Conservation (phyloP, 2,329 filamentous ascomycete species). For the Byssothecium circinans region DNA sequence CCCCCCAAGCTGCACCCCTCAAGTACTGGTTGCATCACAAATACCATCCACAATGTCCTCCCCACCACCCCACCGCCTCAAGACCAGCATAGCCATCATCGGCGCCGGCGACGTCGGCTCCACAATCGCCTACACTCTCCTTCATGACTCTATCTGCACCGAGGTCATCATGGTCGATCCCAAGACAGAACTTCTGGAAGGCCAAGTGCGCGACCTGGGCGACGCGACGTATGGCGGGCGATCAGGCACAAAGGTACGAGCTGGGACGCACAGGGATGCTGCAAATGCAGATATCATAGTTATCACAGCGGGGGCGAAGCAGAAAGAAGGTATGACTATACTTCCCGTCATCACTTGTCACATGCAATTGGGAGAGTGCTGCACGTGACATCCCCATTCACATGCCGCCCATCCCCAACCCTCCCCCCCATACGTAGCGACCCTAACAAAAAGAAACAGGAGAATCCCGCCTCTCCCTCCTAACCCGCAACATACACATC, state of each 20-base stretch:
- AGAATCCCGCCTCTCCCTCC: slow-evolving; percentile 50
- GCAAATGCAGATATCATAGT: slow-evolving; percentile 58
- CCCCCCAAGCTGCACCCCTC: too few species aligned
- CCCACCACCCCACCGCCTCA: slow-evolving; percentile 26
- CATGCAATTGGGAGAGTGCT: too few species aligned
- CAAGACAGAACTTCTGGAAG: slow-evolving; percentile 50
- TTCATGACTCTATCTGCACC: slow-evolving; percentile 53
- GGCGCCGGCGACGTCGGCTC: slow-evolving; percentile 56
- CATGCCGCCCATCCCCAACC: too few species aligned
- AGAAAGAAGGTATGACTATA: slow-evolving; percentile 49
- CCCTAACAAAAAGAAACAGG: slow-evolving; percentile 24
- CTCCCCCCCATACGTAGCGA: too few species aligned
- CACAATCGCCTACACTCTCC: slow-evolving; percentile 55
- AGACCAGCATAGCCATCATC: slow-evolving; percentile 52
- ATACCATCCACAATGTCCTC: background rate
- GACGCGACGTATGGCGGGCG: slow-evolving; percentile 54
- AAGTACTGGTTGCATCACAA: too few species aligned
- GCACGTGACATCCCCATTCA: too few species aligned
- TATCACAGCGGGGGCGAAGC: slow-evolving; percentile 58
- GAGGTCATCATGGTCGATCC: slow-evolving; percentile 59
- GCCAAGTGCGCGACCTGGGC: slow-evolving; percentile 55
- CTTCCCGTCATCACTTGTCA: too few species aligned
- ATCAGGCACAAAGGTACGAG: slow-evolving; percentile 48
- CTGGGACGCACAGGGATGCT: slow-evolving; percentile 52
- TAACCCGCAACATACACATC: slow-evolving; percentile 54